A percentile compares a stretch with the other conserved stretches of the same genome.
These are phyloP conservation scores for Stephanocyclus meneghinianus DNA, from an alignment of 352 stramenopile species.

Conservation along the genomic window DNA sequence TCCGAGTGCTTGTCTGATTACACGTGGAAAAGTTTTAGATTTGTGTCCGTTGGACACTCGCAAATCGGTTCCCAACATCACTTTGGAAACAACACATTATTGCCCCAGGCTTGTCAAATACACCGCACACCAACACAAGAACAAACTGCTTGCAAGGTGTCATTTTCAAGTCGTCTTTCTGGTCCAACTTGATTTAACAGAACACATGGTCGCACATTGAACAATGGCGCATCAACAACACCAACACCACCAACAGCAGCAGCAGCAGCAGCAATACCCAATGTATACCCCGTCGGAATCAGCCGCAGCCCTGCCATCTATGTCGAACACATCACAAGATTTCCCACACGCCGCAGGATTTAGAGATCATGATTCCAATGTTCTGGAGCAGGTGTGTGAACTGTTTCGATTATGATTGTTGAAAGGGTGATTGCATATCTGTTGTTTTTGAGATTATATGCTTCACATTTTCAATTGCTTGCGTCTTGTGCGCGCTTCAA, in stretches of 20 bases:
- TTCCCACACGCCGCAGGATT: neutral
- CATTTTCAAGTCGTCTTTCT: too few relatives aligned
- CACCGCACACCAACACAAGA: too few relatives aligned
- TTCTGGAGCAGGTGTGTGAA: constrained; percentile 9
- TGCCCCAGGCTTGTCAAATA: too few relatives aligned
- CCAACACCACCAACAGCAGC: neutral
- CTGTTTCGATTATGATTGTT: too few relatives aligned
- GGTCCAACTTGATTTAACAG: too few relatives aligned
- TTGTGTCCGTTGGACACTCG: neutral
- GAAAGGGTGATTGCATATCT: too few relatives aligned
- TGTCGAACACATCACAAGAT: neutral
- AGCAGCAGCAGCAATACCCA: neutral
- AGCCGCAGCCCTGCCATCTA: neutral
- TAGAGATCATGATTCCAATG: constrained; percentile 4
- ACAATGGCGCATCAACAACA: neutral
- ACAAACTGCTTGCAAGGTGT: too few relatives aligned
- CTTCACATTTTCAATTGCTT: too few relatives aligned
- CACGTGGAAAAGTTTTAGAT: too few relatives aligned
- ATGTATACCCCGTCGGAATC: neutral
- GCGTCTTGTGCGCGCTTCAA: too few relatives aligned
- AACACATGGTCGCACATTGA: too few relatives aligned
- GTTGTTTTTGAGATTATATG: neutral
- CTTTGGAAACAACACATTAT: constrained; percentile 14
- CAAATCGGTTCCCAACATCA: neutral
- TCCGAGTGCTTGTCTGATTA: too few relatives aligned